Percentiles rank a stretch among this genome's conserved stretches.
Evolutionary conservation across 2,329 filamentous ascomycete species (phyloP).

Genomic region (Fusarium caatingaense): DNA sequence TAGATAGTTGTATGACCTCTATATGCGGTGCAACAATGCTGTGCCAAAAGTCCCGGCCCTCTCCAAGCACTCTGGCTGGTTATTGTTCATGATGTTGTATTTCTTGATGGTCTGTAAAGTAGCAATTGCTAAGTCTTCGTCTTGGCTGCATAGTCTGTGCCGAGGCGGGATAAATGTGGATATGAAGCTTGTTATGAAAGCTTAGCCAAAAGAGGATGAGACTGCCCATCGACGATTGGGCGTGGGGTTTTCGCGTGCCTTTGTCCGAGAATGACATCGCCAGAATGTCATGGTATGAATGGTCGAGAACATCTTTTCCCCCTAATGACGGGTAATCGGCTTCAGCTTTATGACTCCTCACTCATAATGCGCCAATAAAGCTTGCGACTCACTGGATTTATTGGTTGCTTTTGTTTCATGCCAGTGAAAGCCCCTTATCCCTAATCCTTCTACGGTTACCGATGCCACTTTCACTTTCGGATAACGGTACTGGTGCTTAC

Average conservation of each 20-base stretch:
- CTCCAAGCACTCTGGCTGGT: background rate
- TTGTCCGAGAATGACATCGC: background rate
- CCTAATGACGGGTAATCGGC: slow-evolving; percentile 34
- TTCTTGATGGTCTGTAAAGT: too few species aligned
- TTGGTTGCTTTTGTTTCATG: slow-evolving; percentile 8
- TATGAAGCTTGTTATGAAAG: slow-evolving; percentile 37
- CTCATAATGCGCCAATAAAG: background rate
- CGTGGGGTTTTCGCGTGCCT: slow-evolving; percentile 4
- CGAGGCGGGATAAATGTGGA: slow-evolving; percentile 34
- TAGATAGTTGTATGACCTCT: background rate
- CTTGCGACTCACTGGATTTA: slow-evolving; percentile 10
- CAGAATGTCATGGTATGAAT: slow-evolving; percentile 5
- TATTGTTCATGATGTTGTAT: background rate
- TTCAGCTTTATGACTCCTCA: slow-evolving; percentile 1
- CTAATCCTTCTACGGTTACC: slow-evolving; percentile 19
- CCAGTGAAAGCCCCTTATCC: slow-evolving; percentile 10
- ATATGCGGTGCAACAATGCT: background rate
- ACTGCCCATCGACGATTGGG: slow-evolving; percentile 36
- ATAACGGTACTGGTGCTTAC: slow-evolving; percentile 25
- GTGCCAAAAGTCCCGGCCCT: background rate
- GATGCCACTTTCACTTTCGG: slow-evolving; percentile 20
- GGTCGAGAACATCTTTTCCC: slow-evolving; percentile 2
- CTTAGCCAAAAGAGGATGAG: slow-evolving; percentile 32
- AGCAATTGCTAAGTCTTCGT: background rate
- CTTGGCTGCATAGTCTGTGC: background rate